phyloP scores from a whole-genome alignment of 1,284 basidiomycete genomes.

The Ceraceosorus guamensis region DNA sequence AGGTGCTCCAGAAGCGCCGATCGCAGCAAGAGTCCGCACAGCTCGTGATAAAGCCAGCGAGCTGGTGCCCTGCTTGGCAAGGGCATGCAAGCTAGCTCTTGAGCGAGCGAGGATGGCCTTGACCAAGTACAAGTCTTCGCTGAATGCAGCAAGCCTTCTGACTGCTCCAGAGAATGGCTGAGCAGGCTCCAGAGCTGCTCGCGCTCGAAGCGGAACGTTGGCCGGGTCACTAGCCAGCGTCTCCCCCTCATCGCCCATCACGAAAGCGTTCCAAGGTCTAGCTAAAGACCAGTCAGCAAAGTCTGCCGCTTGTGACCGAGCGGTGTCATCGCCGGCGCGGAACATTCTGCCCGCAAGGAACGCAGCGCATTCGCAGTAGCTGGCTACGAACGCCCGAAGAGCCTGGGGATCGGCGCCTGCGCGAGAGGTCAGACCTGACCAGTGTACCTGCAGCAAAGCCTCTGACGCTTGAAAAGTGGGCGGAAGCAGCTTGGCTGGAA shows the following conservation, averaged over 20 bases:
- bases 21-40: neutral
- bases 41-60: neutral
- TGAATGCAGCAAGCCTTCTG: constrained; percentile 3
- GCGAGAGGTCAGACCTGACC: constrained; percentile 54
- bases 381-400: constrained; percentile 59
- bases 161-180: neutral
- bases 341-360: constrained; percentile 52
- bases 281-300: constrained; percentile 4
- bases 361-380: constrained; percentile 63
- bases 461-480: constrained; percentile 29
- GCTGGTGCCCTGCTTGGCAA: neutral
- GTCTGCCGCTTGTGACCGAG: neutral
- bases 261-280: constrained; percentile 10
- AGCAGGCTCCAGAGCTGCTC: constrained; percentile 6
- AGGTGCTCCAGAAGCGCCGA: neutral
- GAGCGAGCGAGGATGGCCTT: neutral
- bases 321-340: neutral
- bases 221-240: neutral
- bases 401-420: constrained; percentile 7
- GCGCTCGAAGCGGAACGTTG: constrained; percentile 1
- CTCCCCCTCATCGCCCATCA: constrained; percentile 2
- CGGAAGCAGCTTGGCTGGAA: constrained; percentile 56
- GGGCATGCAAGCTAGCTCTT: neutral
- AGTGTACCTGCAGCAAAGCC: constrained; percentile 47
- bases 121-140: neutral